These are phyloP conservation scores for Macrolepiota fuliginosa DNA, from an alignment of 768 basidiomycete genomes.

Conservation along the genomic window DNA sequence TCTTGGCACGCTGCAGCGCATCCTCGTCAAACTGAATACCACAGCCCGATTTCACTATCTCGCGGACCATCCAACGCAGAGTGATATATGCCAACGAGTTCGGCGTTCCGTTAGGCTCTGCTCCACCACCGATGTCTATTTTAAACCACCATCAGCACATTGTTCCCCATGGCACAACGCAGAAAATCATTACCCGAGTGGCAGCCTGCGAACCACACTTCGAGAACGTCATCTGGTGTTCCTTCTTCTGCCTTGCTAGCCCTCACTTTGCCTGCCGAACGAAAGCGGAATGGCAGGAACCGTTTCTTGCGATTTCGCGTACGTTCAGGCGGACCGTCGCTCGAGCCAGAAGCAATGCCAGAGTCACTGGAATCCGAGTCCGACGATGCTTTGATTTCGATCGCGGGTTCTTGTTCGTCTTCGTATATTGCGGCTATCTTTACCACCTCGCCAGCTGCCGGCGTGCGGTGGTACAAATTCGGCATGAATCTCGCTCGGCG, in stretches of 20 bases:
- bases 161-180: not conserved
- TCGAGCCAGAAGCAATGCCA: not conserved
- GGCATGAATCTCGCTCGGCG: slow-evolving; percentile 66
- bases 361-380: slow-evolving; percentile 10
- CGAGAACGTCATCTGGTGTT: slow-evolving; percentile 48
- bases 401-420: not conserved
- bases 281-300: not conserved
- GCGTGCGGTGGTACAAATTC: slow-evolving; percentile 54
- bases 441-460: slow-evolving; percentile 24
- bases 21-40: slow-evolving; percentile 55
- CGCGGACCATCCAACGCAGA: slow-evolving; percentile 78
- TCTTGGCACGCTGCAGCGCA: slow-evolving; percentile 44
- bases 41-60: slow-evolving; percentile 55
- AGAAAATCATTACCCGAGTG: slow-evolving; percentile 53
- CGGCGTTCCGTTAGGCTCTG: slow-evolving; percentile 38
- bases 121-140: slow-evolving; percentile 71
- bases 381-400: slow-evolving; percentile 2
- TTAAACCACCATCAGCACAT: not conserved
- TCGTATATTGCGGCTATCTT: slow-evolving; percentile 25
- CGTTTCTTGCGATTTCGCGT: slow-evolving; percentile 11
- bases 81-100: slow-evolving; percentile 57
- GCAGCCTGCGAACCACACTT: slow-evolving; percentile 81
- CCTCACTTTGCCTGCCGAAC: not conserved
- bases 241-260: slow-evolving; percentile 14
- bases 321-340: not conserved